Percentiles rank a stretch among this genome's conserved stretches.
Evolutionary conservation across 495 filamentous ascomycete species (phyloP).

Genomic region (Penicillium chermesinum): DNA sequence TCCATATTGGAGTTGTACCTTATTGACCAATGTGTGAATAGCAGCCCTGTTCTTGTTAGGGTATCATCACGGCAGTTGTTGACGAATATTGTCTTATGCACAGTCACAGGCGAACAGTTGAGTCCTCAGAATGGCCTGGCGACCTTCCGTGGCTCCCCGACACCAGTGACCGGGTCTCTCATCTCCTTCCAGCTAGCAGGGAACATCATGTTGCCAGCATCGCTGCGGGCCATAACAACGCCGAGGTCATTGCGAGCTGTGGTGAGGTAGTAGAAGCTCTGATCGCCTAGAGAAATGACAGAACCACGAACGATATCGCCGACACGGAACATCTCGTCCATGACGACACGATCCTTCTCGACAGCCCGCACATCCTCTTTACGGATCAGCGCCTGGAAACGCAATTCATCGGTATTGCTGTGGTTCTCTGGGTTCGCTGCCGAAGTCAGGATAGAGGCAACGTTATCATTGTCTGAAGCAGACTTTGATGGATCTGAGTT

Average conservation of each 20-base stretch:
- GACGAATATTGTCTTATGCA: too few species aligned
- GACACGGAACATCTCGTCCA: conserved; percentile 85
- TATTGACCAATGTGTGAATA: too few species aligned
- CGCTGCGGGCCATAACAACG: conserved; percentile 89
- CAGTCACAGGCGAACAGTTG: background rate
- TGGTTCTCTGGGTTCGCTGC: conserved; percentile 44
- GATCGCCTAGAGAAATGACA: conserved; percentile 89
- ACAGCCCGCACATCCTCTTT: conserved; percentile 89
- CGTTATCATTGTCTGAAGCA: conserved; percentile 45
- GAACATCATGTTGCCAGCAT: conserved; percentile 81
- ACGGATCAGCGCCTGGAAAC: conserved; percentile 51
- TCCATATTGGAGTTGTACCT: too few species aligned
- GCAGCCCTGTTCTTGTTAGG: too few species aligned
- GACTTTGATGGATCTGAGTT: conserved; percentile 38
- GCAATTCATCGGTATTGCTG: conserved; percentile 43
- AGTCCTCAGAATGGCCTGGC: conserved; percentile 75
- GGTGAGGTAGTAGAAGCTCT: conserved; percentile 85
- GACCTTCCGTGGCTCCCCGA: conserved; percentile 80
- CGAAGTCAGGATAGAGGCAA: conserved; percentile 40
- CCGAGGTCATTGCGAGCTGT: conserved; percentile 88
- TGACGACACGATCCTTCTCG: conserved; percentile 90
- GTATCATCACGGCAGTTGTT: too few species aligned
- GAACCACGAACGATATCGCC: conserved; percentile 89
- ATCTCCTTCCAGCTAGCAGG: conserved; percentile 95
- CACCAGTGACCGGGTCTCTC: conserved; percentile 72